Conservation (phyloP, 139 green algal species). For the Haematococcus sp. region DNA sequence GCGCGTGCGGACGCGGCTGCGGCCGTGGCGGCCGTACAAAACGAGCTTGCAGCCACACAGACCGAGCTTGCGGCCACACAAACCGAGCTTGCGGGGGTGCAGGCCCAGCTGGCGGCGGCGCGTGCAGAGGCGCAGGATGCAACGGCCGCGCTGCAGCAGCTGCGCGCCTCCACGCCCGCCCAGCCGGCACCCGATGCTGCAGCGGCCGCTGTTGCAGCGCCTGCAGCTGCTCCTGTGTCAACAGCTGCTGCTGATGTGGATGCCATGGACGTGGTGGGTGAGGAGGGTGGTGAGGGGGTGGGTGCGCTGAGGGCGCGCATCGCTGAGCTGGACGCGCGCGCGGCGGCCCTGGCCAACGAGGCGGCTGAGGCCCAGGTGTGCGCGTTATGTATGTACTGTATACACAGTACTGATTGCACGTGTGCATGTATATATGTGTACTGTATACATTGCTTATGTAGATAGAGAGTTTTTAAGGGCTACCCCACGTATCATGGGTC, state of each 20-base stretch:
- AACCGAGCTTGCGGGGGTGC: not conserved
- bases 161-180: not conserved
- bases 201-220: not conserved
- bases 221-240: not conserved
- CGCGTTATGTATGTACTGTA: no score
- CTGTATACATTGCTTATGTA: no score
- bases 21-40: no score
- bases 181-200: not conserved
- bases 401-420: no score
- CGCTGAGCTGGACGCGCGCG: constrained; percentile 7
- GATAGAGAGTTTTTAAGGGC: no score
- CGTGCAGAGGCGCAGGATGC: not conserved
- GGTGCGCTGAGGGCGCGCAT: constrained; percentile 14
- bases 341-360: constrained; percentile 2
- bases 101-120: constrained; percentile 11
- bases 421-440: no score
- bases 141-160: not conserved
- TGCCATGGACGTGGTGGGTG: no score
- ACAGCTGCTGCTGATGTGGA: not conserved
- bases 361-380: constrained; percentile 3
- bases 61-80: not conserved
- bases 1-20: not conserved
- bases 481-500: no score
- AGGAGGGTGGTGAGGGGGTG: not conserved
- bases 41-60: not conserved